Evolutionary conservation across 176 grass and related monocot species (phyloP).

Genomic region (Carex myosuroides): DNA sequence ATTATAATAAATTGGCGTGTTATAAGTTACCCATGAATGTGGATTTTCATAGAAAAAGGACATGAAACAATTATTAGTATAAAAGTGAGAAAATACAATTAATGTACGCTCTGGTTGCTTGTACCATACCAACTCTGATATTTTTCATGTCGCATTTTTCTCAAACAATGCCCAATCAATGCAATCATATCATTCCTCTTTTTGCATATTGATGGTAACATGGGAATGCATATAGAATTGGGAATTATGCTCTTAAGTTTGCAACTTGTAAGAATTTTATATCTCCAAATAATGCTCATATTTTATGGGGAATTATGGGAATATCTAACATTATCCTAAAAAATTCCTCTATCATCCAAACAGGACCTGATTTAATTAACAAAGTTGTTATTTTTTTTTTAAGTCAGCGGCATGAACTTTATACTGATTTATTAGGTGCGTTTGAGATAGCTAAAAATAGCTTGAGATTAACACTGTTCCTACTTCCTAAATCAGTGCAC

Average conservation of each 20-base stretch:
- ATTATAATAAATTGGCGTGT: background rate
- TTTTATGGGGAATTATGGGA: background rate
- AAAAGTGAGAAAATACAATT: background rate
- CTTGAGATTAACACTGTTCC: no score
- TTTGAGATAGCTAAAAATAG: no score
- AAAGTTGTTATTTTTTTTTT: background rate
- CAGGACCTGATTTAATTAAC: background rate
- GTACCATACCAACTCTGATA: background rate
- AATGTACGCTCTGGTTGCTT: background rate
- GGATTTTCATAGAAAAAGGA: conserved; percentile 2
- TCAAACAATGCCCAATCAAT: background rate
- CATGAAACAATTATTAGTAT: background rate
- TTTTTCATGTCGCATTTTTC: background rate
- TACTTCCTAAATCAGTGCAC: no score
- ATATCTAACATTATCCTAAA: background rate
- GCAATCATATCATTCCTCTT: background rate
- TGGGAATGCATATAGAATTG: background rate
- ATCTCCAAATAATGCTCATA: background rate
- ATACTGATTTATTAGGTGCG: background rate
- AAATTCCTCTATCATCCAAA: background rate
- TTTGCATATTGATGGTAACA: background rate
- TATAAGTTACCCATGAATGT: background rate
- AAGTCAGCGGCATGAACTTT: background rate
- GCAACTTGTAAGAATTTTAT: background rate
- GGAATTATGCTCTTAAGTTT: background rate